Conservation (phyloP, 345 rosid genomes). For the Chamaenerion angustifolium region DNA sequence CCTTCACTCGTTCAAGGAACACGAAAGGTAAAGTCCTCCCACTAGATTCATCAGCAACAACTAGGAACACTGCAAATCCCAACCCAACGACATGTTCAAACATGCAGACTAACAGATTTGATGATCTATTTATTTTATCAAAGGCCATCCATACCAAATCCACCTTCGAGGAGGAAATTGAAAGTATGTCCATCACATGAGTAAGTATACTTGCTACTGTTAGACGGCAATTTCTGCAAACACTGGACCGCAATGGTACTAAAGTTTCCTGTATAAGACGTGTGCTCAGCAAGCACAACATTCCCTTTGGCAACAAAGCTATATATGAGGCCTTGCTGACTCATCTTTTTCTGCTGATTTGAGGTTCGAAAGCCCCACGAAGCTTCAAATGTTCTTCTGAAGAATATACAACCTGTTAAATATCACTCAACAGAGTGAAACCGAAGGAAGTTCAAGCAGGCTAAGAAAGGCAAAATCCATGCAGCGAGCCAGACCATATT, state of each 20-base stretch:
- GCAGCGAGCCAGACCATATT: no score
- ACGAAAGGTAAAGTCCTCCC: conserved; percentile 86
- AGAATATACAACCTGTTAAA: background rate
- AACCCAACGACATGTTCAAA: conserved; percentile 3
- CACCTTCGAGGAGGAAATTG: conserved; percentile 66
- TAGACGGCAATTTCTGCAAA: conserved; percentile 81
- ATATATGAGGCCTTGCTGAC: conserved; percentile 82
- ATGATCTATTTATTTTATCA: background rate
- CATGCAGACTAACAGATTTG: conserved; percentile 1
- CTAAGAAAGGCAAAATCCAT: no score
- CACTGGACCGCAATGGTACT: conserved; percentile 98
- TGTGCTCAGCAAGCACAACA: conserved; percentile 87
- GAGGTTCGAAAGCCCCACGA: conserved; percentile 9
- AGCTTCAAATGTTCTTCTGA: conserved; percentile 10
- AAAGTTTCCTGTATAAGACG: conserved; percentile 82
- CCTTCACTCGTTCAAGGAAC: conserved; percentile 84
- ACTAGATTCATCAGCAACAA: conserved; percentile 81
- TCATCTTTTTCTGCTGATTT: conserved; percentile 29
- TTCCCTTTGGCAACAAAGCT: conserved; percentile 95
- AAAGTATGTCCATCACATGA: conserved; percentile 91
- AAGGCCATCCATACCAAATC: conserved; percentile 41
- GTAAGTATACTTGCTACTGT: conserved; percentile 89
- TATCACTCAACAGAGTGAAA: no score
- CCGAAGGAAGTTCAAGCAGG: no score
- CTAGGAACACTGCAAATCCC: conserved; percentile 63